Base-by-base conservation (phyloP, 2,329 filamentous ascomycete species). In the Samsoniella hepiali region DNA sequence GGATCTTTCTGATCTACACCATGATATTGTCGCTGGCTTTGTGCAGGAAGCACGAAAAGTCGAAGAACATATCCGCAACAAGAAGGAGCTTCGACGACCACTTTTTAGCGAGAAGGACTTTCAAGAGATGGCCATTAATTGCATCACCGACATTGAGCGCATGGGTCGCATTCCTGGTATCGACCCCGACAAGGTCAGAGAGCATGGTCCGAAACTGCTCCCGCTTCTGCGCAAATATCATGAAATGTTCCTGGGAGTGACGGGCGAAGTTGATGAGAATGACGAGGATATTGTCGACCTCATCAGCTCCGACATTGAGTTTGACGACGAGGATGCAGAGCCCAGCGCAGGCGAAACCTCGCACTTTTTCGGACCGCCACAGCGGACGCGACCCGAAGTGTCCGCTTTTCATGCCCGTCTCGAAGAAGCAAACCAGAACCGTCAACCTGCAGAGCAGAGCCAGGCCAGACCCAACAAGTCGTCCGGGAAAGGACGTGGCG, bases 41-140 rank as follows among this genome's bases (percentile, higher is more conserved):
- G 81, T 91, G 29, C 72, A 76, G 0, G 81, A 85, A 53, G 91
- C 89, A 1, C 87, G 84, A 69, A 74, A 75, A 27, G 62, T 86
- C 17, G 86, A 89, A 68, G 84, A 88, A 68, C 77, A 81, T 1
- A 78, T 93, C 31, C 83, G 88, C 68, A 84, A 86, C 66, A 78
- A 79, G 31, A 84, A 84, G 58, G 78, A 79, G 5, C 74, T 89
- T 38, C 82, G 84, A 9, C 78, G 80, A 29, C 81, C 83, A 4
- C 78, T 88, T 0, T 95, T 95, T 71, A 87, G 86, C 0, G 88
- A 92, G 65, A 81, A 80, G 29, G 81, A 91, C 15, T 82, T 93
- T 58, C 85, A 88, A 42, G 84, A 89, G 68, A 93, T 95, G 89
- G 88, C 85, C 13, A 85, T 92, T 57, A 75, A 80, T 40, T 89